Evolutionary conservation across 495 filamentous ascomycete genomes (phyloP).

Genomic region (Aspergillus avenaceus): DNA sequence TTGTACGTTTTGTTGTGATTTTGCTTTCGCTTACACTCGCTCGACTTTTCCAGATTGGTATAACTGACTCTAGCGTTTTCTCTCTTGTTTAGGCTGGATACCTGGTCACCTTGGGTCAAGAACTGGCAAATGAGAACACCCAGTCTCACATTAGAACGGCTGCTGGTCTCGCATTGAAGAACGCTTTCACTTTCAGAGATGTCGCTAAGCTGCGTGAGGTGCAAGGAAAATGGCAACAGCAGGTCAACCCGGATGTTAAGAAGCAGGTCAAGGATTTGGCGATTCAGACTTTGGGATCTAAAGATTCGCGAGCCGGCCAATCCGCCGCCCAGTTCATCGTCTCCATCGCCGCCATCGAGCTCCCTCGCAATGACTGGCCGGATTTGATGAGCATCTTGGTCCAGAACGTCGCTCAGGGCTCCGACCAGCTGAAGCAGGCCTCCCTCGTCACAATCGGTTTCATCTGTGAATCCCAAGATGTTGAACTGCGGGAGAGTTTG

Average conservation of each 20-base stretch:
- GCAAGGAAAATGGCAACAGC: slow-evolving; percentile 84
- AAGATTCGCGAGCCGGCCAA: slow-evolving; percentile 74
- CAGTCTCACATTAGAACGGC: slow-evolving; percentile 81
- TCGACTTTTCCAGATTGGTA: too few relatives aligned
- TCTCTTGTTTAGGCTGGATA: slow-evolving; percentile 67
- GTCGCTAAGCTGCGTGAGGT: slow-evolving; percentile 77
- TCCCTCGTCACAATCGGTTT: slow-evolving; percentile 93
- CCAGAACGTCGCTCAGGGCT: slow-evolving; percentile 82
- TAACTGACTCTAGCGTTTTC: slow-evolving; percentile 17
- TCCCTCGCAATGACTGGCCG: slow-evolving; percentile 91
- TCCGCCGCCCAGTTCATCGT: slow-evolving; percentile 93
- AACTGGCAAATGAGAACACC: slow-evolving; percentile 86
- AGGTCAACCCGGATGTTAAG: slow-evolving; percentile 75
- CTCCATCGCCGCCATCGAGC: slow-evolving; percentile 89
- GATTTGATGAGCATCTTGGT: slow-evolving; percentile 87
- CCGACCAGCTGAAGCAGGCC: slow-evolving; percentile 83
- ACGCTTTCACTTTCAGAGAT: slow-evolving; percentile 92
- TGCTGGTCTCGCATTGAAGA: slow-evolving; percentile 94
- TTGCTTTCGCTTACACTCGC: neutral
- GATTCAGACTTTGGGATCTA: slow-evolving; percentile 74
- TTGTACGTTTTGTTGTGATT: slow-evolving; percentile 61
- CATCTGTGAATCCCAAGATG: slow-evolving; percentile 93
- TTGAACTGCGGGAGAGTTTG: slow-evolving; percentile 76
- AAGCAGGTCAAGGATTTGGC: slow-evolving; percentile 81
- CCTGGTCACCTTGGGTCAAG: slow-evolving; percentile 81